Conservation (phyloP, 306 rosid genomes). For the Dryas octopetala region DNA sequence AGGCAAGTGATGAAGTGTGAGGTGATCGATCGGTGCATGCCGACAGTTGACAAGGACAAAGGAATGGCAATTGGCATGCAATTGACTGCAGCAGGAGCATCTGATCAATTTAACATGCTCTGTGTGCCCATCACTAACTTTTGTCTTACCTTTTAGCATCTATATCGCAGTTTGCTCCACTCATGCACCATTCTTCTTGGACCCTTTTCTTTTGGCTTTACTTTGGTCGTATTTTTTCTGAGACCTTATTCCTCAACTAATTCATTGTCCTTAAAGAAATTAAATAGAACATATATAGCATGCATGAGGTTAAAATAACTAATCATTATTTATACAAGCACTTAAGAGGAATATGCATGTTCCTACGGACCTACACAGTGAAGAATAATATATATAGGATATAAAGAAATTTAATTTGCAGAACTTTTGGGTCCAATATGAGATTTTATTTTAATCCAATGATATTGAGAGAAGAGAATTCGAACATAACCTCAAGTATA, state of each 20-base stretch:
- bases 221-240: background rate
- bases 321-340: background rate
- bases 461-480: no score
- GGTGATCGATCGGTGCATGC: no score
- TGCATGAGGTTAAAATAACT: background rate
- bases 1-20: background rate
- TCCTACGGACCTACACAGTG: no score
- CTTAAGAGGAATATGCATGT: background rate
- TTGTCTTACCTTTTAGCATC: constrained; percentile 20
- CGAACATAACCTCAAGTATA: no score
- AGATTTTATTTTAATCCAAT: no score
- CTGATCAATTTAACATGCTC: background rate
- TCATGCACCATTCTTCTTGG: background rate
- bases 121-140: constrained; percentile 19
- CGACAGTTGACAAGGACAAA: constrained; percentile 10
- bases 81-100: constrained; percentile 17
- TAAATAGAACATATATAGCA: background rate
- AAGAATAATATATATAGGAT: no score
- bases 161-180: background rate
- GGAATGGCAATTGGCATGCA: background rate
- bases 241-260: background rate
- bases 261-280: background rate
- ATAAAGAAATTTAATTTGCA: background rate
- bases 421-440: background rate
- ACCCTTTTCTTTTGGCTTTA: background rate